phyloP scores from a whole-genome alignment of 345 rosid genomes.

The Xanthoceras sorbifolium region DNA sequence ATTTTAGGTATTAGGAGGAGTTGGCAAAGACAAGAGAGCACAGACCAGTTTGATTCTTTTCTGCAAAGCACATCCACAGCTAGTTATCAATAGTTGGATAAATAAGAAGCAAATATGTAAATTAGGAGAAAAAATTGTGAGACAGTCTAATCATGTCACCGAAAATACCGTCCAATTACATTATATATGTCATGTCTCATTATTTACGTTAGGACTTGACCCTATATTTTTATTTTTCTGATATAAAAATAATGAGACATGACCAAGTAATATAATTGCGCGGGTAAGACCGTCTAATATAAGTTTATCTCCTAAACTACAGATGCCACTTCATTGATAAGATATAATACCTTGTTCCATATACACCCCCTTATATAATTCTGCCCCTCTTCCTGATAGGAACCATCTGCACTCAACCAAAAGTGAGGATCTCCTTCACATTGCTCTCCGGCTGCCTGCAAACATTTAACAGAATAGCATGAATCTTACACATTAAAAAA shows the following conservation, averaged over 20 bases:
- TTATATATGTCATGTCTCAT: no score
- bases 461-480: conserved; percentile 22
- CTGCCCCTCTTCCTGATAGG: conserved; percentile 80
- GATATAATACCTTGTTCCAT: conserved; percentile 65
- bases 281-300: no score
- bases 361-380: conserved; percentile 42
- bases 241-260: no score
- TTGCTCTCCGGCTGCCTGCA: conserved; percentile 61
- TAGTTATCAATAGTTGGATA: conserved; percentile 13
- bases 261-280: no score
- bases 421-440: conserved; percentile 71
- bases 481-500: conserved; percentile 8
- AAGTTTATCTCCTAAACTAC: no score
- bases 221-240: no score
- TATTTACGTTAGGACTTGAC: no score
- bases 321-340: conserved; percentile 15
- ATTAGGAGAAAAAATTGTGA: no score
- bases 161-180: no score
- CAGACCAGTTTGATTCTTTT: conserved; percentile 45
- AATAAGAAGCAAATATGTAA: conserved; percentile 11
- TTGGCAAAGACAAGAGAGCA: conserved; percentile 57
- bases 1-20: conserved; percentile 47
- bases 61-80: conserved; percentile 40
- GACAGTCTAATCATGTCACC: no score
- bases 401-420: conserved; percentile 72